A percentile compares a stretch with the other conserved stretches of the same genome.
Evolutionary conservation across 192 early-diverging fungal genomes (phyloP).

Genomic region (Helicostylum pulchrum): DNA sequence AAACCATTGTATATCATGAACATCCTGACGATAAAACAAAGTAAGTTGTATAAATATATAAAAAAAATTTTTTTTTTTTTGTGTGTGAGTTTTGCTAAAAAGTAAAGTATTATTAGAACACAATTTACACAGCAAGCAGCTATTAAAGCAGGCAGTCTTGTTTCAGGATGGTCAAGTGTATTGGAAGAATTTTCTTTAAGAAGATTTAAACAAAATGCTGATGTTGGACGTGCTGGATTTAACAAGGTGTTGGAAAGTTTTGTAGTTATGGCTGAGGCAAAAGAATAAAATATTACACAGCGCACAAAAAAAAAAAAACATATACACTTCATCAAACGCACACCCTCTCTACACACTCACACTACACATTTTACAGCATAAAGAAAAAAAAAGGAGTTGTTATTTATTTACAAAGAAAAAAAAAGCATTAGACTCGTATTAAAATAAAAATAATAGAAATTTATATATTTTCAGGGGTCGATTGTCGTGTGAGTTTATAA

Average conservation of each 20-base stretch:
- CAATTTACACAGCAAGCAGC: slow-evolving; percentile 81
- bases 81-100: neutral
- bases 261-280: slow-evolving; percentile 37
- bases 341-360: neutral
- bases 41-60: slow-evolving; percentile 27
- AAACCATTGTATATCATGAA: slow-evolving; percentile 76
- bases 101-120: slow-evolving; percentile 40
- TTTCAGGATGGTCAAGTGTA: slow-evolving; percentile 63
- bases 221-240: slow-evolving; percentile 78
- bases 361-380: neutral
- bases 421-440: neutral
- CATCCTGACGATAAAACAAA: slow-evolving; percentile 51
- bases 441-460: too few species aligned
- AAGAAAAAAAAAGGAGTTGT: neutral
- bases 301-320: neutral
- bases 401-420: too few species aligned
- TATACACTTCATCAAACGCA: neutral
- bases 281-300: slow-evolving; percentile 3
- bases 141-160: slow-evolving; percentile 71
- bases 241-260: slow-evolving; percentile 78
- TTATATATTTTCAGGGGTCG: too few species aligned
- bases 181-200: slow-evolving; percentile 85
- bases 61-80: neutral
- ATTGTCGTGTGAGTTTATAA: neutral
- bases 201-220: slow-evolving; percentile 89